Conservation (phyloP, 1,139 yeast genomes). For the Yamadazyma atmosphaerica region DNA sequence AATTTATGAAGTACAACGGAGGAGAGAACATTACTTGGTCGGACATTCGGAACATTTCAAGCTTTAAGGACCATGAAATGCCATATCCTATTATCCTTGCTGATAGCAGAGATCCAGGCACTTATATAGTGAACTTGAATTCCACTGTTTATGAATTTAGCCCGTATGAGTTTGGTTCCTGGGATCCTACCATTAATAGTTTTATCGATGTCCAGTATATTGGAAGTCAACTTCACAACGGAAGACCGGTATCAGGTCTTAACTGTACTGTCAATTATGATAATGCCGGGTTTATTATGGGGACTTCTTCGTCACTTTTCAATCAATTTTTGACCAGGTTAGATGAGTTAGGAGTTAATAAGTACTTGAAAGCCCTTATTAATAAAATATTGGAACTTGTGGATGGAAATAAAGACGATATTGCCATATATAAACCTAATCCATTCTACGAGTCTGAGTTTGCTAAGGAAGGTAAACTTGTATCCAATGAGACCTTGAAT, state of each 20-base stretch:
- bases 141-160: slow-evolving; percentile 43
- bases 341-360: slow-evolving; percentile 20
- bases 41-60: slow-evolving; percentile 25
- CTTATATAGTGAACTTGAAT: slow-evolving; percentile 33
- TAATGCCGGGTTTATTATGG: slow-evolving; percentile 47
- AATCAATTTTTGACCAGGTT: slow-evolving; percentile 33
- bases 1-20: slow-evolving; percentile 29
- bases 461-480: slow-evolving; percentile 14
- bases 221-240: slow-evolving; percentile 34
- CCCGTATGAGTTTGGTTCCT: slow-evolving; percentile 47
- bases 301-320: slow-evolving; percentile 47
- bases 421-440: slow-evolving; percentile 43
- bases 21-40: slow-evolving; percentile 44
- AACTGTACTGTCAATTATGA: slow-evolving; percentile 38
- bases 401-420: slow-evolving; percentile 31
- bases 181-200: slow-evolving; percentile 40
- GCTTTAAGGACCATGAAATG: slow-evolving; percentile 35
- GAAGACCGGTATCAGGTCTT: slow-evolving; percentile 23
- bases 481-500: slow-evolving; percentile 33
- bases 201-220: slow-evolving; percentile 35
- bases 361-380: slow-evolving; percentile 27
- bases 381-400: slow-evolving; percentile 25
- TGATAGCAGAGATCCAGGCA: slow-evolving; percentile 40
- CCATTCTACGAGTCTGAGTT: slow-evolving; percentile 31
- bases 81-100: slow-evolving; percentile 45